Evolutionary conservation across 192 early-diverging fungal genomes (phyloP), one percentile per base, ranked within the genome.

Genomic region (Haplosporangium gracile): DNA sequence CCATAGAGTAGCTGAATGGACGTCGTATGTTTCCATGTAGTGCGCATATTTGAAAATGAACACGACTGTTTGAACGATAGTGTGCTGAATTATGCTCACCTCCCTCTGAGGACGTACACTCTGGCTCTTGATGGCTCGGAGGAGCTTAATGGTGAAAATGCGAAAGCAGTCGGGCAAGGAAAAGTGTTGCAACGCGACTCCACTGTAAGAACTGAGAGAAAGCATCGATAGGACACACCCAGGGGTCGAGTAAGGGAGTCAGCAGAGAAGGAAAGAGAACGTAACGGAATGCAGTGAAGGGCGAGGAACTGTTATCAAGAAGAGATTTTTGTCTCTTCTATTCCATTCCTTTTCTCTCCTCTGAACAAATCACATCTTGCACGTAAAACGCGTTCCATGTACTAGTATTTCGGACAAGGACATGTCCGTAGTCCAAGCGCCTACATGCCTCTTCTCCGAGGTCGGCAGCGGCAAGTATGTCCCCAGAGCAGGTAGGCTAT

Each of bases 381-480:
- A 29, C 57, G 5, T 26, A 29, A 9, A 63, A 8, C 5, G 2
- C 26, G 9, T 29, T 63, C 57, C 26, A 29, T 9, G 1, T 6
- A 26, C 57, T 55, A 63, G 26, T 26, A 7, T 29, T 11, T 63
- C 24, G 0, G 22, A 7, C 24, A 29, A 29, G 4, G 26, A 32
- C 2, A 26, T 4, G 9, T 63, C 57, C 22, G 26, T 5, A 6
- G 57, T 2, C 24, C 8, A 26, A 79, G 95, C 96, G 87, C 97
- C 97, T 74, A 98, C 96, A 91, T 96, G 98, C 89, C 99, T 99
- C 95, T 99, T 99, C 94, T 96, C 96, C 72, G 99, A 99, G 93
- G 97, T 98, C 78, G 96, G 96, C 91, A 92, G 95, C 88, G 98
- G 99, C 87, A 99, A 99, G 95, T 97, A 98, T 92, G 99, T 99